These are phyloP conservation scores for Trypanosomatidae sp. DNA, from an alignment of 208 protist species.

Conservation along the genomic window DNA sequence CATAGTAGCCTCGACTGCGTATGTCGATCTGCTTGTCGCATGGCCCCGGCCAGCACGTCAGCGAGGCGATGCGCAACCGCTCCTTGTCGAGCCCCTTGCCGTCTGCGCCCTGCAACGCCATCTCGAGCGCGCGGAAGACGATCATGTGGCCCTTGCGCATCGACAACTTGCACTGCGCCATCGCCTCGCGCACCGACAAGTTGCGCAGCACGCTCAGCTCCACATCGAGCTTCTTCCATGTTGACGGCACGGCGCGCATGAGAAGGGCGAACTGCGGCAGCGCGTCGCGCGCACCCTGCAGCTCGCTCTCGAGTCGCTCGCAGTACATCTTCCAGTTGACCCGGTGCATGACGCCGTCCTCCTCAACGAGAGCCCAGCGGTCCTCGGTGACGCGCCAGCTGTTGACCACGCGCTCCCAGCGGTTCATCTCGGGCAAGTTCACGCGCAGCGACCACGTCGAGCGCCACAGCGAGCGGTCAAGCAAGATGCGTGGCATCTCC, in stretches of 20 bases:
- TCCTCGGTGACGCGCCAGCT: constrained; percentile 79
- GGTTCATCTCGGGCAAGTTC: constrained; percentile 69
- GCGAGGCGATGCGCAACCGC: constrained; percentile 68
- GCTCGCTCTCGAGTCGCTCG: constrained; percentile 76
- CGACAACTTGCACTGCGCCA: constrained; percentile 84
- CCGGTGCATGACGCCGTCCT: constrained; percentile 72
- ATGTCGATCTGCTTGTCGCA: constrained; percentile 88
- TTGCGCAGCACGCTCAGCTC: constrained; percentile 72
- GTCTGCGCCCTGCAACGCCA: constrained; percentile 79
- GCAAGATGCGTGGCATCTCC: constrained; percentile 58
- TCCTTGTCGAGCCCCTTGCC: constrained; percentile 83
- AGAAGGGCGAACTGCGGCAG: constrained; percentile 75
- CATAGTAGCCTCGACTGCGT: constrained; percentile 73
- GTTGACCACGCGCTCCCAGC: constrained; percentile 87
- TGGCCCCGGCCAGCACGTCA: constrained; percentile 73
- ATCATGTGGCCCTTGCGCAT: constrained; percentile 79
- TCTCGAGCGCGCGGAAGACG: constrained; percentile 69
- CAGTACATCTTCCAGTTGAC: constrained; percentile 88
- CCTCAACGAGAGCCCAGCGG: constrained; percentile 76
- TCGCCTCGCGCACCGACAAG: constrained; percentile 80
- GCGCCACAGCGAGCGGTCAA: constrained; percentile 71
- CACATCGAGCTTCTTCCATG: constrained; percentile 88
- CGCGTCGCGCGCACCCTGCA: constrained; percentile 61
- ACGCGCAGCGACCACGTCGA: constrained; percentile 50
- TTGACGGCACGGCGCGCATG: constrained; percentile 78